phyloP scores from a whole-genome alignment of 345 rosid species.

The Anastatica hierochuntica region DNA sequence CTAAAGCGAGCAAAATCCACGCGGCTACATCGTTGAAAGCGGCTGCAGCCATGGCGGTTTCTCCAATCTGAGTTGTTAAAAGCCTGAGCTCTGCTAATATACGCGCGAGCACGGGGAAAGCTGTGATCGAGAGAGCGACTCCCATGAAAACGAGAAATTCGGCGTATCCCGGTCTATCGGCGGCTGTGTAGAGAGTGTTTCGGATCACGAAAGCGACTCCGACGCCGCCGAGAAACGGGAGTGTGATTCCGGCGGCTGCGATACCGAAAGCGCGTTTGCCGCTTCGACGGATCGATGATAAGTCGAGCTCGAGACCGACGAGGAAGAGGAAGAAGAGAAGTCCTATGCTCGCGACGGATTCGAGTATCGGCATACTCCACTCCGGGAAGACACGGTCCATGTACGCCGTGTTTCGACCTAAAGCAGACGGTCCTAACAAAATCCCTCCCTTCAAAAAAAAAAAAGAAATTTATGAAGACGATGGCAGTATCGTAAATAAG shows the following conservation, averaged over 20 bases:
- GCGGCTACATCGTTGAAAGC: slow-evolving; percentile 87
- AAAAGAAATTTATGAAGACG: background rate
- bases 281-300: slow-evolving; percentile 50
- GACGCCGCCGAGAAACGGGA: slow-evolving; percentile 59
- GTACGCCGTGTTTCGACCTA: slow-evolving; percentile 48
- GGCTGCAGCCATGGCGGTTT: slow-evolving; percentile 87
- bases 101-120: slow-evolving; percentile 87
- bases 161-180: slow-evolving; percentile 42
- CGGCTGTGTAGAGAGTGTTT: slow-evolving; percentile 27
- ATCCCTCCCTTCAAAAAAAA: slow-evolving; percentile 57
- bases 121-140: slow-evolving; percentile 91
- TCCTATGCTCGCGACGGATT: slow-evolving; percentile 72
- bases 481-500: background rate
- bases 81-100: slow-evolving; percentile 86
- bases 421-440: slow-evolving; percentile 68
- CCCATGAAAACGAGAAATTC: slow-evolving; percentile 79
- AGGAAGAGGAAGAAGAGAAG: slow-evolving; percentile 85
- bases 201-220: slow-evolving; percentile 58
- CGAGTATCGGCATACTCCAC: slow-evolving; percentile 68
- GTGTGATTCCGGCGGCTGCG: slow-evolving; percentile 60
- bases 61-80: slow-evolving; percentile 57
- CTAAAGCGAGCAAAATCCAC: slow-evolving; percentile 72
- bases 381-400: slow-evolving; percentile 44
- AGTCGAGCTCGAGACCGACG: slow-evolving; percentile 80
- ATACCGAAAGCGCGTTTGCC: slow-evolving; percentile 62